Base-by-base conservation (phyloP, 805 yeast species). In the Priceomyces medius region DNA sequence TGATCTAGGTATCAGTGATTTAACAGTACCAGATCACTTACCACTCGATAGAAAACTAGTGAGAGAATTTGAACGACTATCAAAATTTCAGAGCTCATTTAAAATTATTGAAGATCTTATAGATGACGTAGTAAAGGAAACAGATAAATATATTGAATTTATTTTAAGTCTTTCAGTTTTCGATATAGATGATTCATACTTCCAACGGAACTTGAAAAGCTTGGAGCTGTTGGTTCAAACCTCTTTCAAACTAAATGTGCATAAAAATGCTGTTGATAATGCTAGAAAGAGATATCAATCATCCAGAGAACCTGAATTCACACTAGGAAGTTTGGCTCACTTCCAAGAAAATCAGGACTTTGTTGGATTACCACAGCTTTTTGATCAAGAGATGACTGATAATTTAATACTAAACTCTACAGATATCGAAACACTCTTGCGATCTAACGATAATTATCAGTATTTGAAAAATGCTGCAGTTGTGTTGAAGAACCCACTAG, bases 401-500 rank as follows among this genome's bases (percentile, higher is more conserved):
- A 32, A 37, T 13, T 18, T 19, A 14, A 26, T 37, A 14, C 37
- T 46, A 23, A 41, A 40, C 7, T 16, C 33, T 23, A 21, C 18
- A 12, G 40, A 42, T 13, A 37, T 55, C 29, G 20, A 18, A 16
- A 19, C 41, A n/a, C 37, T 42, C 13, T 27, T 51, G 12, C 20
- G 35, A 7, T 12, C 35, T 1, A 46, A 50, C 34, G 34, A 27
- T 4, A 43, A 48, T 23, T 63, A 56, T 42, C 59, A 52, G 21
- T 58, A 50, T 37, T 45, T 78, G 24, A 67, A 66, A 32, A 71
- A 71, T 32, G 66, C 74, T 6, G 52, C 71, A 1, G 76, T 77
- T 51, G 73, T 85, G 5, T 53, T 80, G 13, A 59, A 70, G 2
- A 70, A 80, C 46, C 93, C 93, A 0, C 75, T 76, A 21, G 77